Base-by-base conservation (phyloP, 495 filamentous ascomycete genomes). In the Daldinia decipiens region DNA sequence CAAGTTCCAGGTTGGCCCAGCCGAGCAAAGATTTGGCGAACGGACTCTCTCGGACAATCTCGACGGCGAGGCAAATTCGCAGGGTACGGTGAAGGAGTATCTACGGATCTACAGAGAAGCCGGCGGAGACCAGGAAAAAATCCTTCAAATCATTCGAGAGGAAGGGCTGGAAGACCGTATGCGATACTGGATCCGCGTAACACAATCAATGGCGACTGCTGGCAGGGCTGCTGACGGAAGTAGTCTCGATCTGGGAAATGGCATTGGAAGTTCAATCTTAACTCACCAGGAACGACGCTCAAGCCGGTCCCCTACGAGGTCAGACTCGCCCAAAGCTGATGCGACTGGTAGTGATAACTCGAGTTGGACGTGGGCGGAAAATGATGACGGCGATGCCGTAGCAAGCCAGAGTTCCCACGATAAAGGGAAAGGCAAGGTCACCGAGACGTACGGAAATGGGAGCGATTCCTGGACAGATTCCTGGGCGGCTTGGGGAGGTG, bases 91-190 rank as follows among this genome's bases (percentile, higher is more conserved):
- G 53, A 82, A 70, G 59, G 86, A 74, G 76, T 85, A 74, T 80
- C 84, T 81, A 77, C 80, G 71, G 70, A 88, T 79, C 39, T 91
- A 75, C 78, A 66, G 79, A 79, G 81, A 81, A 67, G 84, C 86
- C 1, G 81, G 86, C 39, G 88, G 90, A 12, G 83, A 91, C 67
- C 86, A 85, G 0, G 80, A 87, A 15, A 83, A 85, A 67, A 87
- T 92, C 19, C 68, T 89, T 6, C 78, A 82, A 43, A 87, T 92
- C 12, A 88, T 92, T 53, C 83, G 84, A 27, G 84, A 89, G 32
- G 89, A 91, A 70, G 82, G 84, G 27, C 83, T 84, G 12, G 80
- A 85, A 43, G 85, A 86, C 13, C 84, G 86, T 53, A 79, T 92
- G 45, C 80, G 81, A 26, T 84, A 84, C 59, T 87, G 83, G 83